These are phyloP conservation scores for Aphanomyces cochlioides DNA, from an alignment of 352 stramenopile genomes.

Conservation along the genomic window DNA sequence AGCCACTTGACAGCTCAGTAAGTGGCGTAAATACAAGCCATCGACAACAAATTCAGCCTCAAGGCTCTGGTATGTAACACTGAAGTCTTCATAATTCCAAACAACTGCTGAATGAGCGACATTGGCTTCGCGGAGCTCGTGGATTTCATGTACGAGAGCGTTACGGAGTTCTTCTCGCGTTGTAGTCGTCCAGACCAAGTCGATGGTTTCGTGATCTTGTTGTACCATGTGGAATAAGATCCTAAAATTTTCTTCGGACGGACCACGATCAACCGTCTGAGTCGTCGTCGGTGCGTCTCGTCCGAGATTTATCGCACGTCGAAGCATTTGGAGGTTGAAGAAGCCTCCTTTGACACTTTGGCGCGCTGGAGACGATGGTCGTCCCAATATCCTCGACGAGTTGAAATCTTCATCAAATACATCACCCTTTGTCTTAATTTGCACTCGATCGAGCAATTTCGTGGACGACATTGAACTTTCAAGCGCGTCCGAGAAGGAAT, in stretches of 20 bases:
- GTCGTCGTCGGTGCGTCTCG: neutral
- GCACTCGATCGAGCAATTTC: conserved; percentile 10
- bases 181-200: conserved; percentile 92
- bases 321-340: conserved; percentile 11
- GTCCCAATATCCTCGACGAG: neutral
- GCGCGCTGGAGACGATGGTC: neutral
- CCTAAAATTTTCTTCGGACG: conserved; percentile 87
- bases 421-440: conserved; percentile 3
- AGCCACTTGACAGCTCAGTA: conserved; percentile 38
- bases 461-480: neutral
- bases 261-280: conserved; percentile 1
- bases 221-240: conserved; percentile 92
- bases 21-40: conserved; percentile 85
- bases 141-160: conserved; percentile 79
- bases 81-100: conserved; percentile 97
- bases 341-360: neutral
- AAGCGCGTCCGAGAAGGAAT: neutral
- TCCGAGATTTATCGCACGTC: neutral
- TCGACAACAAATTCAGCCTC: conserved; percentile 83
- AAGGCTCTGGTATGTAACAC: conserved; percentile 87
- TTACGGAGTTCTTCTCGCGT: conserved; percentile 87
- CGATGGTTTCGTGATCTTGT: conserved; percentile 87
- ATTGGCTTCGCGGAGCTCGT: conserved; percentile 74
- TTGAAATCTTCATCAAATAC: conserved; percentile 3
- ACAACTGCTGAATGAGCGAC: conserved; percentile 70